phyloP scores from a whole-genome alignment of 2,329 filamentous ascomycete species.

The Colletotrichum liriopes region DNA sequence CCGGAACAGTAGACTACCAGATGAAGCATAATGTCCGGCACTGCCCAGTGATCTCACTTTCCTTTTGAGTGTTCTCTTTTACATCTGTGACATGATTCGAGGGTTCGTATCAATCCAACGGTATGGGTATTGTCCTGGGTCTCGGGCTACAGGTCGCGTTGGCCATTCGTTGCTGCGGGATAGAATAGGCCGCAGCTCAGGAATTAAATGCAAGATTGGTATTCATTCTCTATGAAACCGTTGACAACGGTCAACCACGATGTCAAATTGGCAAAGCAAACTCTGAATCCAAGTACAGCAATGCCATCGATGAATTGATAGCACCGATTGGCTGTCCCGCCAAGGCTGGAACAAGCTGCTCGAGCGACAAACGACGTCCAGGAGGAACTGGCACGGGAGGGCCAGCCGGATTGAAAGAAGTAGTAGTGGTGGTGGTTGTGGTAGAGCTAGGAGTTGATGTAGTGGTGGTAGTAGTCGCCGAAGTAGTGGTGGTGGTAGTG shows the following conservation, averaged over 20 bases:
- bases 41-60: not conserved
- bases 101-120: not conserved
- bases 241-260: not conserved
- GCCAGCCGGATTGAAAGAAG: no score
- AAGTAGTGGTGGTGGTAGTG: no score
- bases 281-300: not conserved
- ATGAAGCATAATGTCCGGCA: not conserved
- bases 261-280: not conserved
- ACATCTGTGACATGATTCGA: not conserved
- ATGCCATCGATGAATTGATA: not conserved
- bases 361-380: not conserved
- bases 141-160: not conserved
- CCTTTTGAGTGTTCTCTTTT: not conserved
- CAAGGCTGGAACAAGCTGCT: not conserved
- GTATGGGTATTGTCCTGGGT: no score
- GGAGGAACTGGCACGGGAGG: no score
- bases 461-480: no score
- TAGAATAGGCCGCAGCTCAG: not conserved
- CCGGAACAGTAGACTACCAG: no score
- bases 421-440: no score
- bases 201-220: not conserved
- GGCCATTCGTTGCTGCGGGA: not conserved
- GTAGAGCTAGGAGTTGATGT: no score
- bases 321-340: not conserved
- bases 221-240: not conserved